These are phyloP conservation scores for Neoscytalidium dimidiatum DNA, from an alignment of 2,329 filamentous ascomycete species.

Conservation along the genomic window DNA sequence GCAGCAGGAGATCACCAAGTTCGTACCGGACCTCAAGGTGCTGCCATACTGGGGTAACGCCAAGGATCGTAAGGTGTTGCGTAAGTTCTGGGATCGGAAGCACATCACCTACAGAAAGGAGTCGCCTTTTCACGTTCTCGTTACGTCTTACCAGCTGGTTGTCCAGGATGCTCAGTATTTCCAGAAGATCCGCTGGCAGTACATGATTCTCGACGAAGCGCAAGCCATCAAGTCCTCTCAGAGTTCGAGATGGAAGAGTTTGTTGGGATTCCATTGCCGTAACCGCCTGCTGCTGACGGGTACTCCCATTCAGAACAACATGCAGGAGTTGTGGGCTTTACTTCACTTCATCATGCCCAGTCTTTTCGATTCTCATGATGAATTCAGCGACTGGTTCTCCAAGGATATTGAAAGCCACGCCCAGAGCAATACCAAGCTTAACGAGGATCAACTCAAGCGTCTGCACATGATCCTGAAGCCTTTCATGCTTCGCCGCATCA, in stretches of 20 bases:
- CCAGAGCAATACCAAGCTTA: conserved; percentile 98
- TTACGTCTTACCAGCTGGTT: conserved; percentile 96
- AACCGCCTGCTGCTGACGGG: conserved; percentile 92
- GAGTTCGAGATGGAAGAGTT: conserved; percentile 94
- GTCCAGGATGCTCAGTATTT: conserved; percentile 97
- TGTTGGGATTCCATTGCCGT: conserved; percentile 91
- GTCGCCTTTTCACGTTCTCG: conserved; percentile 90
- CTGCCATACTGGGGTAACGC: conserved; percentile 97
- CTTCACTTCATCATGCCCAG: conserved; percentile 99
- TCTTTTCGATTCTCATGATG: conserved; percentile 90
- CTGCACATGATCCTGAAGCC: conserved; percentile 99
- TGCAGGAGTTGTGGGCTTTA: conserved; percentile 97
- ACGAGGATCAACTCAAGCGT: conserved; percentile 95
- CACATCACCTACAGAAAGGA: conserved; percentile 94
- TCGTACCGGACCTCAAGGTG: conserved; percentile 92
- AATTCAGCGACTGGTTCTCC: conserved; percentile 92
- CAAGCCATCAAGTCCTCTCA: conserved; percentile 98
- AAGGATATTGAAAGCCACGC: conserved; percentile 98
- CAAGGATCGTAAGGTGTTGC: conserved; percentile 89
- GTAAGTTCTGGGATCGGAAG: conserved; percentile 99
- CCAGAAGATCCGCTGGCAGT: conserved; percentile 99
- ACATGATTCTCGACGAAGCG: conserved; percentile 99
- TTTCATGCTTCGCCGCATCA: conserved; percentile 99
- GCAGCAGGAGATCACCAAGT: conserved; percentile 96
- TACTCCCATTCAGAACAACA: conserved; percentile 99